Conservation (phyloP, 208 protist genomes). For the Crithidia sp. region DNA sequence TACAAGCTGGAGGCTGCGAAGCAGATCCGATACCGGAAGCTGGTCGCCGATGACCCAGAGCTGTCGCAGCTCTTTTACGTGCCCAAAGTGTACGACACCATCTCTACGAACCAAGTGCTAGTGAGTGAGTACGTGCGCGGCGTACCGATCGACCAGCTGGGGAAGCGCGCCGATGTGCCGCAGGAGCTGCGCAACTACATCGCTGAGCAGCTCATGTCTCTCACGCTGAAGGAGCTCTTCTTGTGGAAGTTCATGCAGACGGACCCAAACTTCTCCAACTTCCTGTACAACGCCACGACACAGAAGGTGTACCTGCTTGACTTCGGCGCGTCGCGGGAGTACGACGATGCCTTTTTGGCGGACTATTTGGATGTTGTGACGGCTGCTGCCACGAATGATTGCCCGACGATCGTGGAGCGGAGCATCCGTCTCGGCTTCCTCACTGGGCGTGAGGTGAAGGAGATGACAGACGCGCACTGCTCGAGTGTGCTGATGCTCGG, state of each 20-base stretch:
- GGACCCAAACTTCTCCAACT: slow-evolving; percentile 97
- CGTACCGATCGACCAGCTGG: slow-evolving; percentile 69
- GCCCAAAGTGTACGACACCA: slow-evolving; percentile 57
- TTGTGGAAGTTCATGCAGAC: slow-evolving; percentile 97
- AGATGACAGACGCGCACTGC: slow-evolving; percentile 93
- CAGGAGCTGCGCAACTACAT: slow-evolving; percentile 83
- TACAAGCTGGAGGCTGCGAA: slow-evolving; percentile 77
- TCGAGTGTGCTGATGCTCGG: slow-evolving; percentile 89
- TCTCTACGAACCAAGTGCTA: slow-evolving; percentile 70
- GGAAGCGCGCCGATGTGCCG: slow-evolving; percentile 43
- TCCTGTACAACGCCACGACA: slow-evolving; percentile 89
- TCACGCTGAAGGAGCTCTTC: slow-evolving; percentile 94
- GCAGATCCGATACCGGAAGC: slow-evolving; percentile 56
- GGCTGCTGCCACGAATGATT: slow-evolving; percentile 76
- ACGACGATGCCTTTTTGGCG: slow-evolving; percentile 78
- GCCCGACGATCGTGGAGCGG: slow-evolving; percentile 81
- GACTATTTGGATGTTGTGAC: slow-evolving; percentile 94
- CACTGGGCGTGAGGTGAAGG: slow-evolving; percentile 92
- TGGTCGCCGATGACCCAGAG: slow-evolving; percentile 41
- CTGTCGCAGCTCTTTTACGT: slow-evolving; percentile 71
- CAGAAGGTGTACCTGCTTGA: slow-evolving; percentile 85
- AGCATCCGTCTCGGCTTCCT: slow-evolving; percentile 95
- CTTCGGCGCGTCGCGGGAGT: slow-evolving; percentile 95
- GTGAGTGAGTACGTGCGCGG: slow-evolving; percentile 73
- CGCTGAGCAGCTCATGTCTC: slow-evolving; percentile 77